Evolutionary conservation across 73 alveolate genomes (phyloP).

Genomic region (Tetrahymena elliotti): DNA sequence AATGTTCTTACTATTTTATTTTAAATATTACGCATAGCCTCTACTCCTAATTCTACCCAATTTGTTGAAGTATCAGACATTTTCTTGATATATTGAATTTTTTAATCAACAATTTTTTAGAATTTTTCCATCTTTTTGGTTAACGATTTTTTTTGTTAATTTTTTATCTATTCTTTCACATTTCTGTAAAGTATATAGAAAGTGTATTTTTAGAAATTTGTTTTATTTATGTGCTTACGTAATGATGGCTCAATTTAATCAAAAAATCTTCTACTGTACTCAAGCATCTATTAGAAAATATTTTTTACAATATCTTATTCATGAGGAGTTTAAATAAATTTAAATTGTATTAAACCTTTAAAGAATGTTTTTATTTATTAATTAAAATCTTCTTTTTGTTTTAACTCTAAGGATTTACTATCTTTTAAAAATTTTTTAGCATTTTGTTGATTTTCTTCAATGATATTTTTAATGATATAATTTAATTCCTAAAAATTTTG

Average conservation of each 20-base stretch:
- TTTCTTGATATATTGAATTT: not conserved
- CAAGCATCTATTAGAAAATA: not conserved
- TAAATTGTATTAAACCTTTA: not conserved
- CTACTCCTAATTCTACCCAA: not conserved
- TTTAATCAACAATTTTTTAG: not conserved
- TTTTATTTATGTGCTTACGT: not conserved
- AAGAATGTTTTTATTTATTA: not conserved
- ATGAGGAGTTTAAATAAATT: not conserved
- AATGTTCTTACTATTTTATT: not conserved
- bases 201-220: not conserved
- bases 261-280: not conserved
- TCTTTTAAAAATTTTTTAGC: not conserved
- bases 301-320: not conserved
- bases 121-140: not conserved
- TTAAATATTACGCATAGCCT: not conserved
- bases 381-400: not conserved
- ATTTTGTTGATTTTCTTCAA: not conserved
- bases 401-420: not conserved
- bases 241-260: not conserved
- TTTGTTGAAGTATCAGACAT: not conserved
- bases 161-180: not conserved
- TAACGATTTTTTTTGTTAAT: not conserved
- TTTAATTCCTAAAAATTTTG: not conserved
- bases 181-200: not conserved
- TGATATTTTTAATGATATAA: not conserved